A percentile compares a stretch with the other conserved stretches of the same genome.
phyloP scores from a whole-genome alignment of 1,139 yeast genomes.

The Nakaseomyces bracarensis region DNA sequence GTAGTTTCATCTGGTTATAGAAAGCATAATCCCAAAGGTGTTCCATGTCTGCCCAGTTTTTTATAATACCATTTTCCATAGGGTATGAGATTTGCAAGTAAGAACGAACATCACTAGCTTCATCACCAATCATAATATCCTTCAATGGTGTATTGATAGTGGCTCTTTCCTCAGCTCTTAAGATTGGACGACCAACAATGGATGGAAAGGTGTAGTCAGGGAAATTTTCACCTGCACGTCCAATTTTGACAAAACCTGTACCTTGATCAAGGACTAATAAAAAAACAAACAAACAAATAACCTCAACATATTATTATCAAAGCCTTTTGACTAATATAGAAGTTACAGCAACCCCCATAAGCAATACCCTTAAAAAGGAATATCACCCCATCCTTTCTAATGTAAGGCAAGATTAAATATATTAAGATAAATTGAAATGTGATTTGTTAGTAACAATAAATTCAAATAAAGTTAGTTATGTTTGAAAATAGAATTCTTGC shows the following conservation, averaged over 20 bases:
- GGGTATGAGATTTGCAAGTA: conserved; percentile 89
- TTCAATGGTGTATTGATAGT: conserved; percentile 45
- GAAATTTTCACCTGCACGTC: conserved; percentile 93
- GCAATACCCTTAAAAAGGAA: too few relatives aligned
- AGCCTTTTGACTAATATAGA: too few relatives aligned
- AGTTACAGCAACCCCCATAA: too few relatives aligned
- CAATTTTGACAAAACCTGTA: conserved; percentile 93
- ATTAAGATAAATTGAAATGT: not conserved
- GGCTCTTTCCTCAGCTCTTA: conserved; percentile 91
- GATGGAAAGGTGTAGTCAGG: conserved; percentile 99
- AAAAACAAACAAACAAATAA: too few relatives aligned
- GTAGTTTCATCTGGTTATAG: conserved; percentile 77
- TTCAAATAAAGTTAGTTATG: not conserved
- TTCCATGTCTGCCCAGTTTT: conserved; percentile 98
- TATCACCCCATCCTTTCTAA: too few relatives aligned
- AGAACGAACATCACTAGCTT: conserved; percentile 85
- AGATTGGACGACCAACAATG: conserved; percentile 93
- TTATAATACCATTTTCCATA: conserved; percentile 96
- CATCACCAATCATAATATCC: conserved; percentile 97
- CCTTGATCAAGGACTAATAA: conserved; percentile 96
- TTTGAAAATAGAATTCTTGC: too few relatives aligned
- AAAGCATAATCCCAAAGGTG: conserved; percentile 98
- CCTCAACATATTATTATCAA: too few relatives aligned
- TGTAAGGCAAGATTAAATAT: too few relatives aligned
- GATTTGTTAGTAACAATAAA: not conserved